Percentiles rank a stretch among this genome's conserved stretches.
These are phyloP conservation scores for Adansonia madagascariensis DNA, from an alignment of 441 rosid genomes.

Conservation along the genomic window DNA sequence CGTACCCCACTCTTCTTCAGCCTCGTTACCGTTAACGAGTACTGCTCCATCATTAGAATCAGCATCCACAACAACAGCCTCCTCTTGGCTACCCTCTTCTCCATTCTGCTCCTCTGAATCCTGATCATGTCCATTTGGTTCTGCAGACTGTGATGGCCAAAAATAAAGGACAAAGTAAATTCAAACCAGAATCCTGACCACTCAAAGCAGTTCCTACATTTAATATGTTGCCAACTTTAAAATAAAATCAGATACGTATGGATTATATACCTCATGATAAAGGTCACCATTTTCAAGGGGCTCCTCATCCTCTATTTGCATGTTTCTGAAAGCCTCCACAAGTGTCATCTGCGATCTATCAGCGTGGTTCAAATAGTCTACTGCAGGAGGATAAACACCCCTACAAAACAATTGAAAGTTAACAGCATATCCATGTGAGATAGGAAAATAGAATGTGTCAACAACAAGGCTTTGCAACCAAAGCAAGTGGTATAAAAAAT, in stretches of 20 bases:
- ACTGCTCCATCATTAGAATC: slow-evolving; percentile 92
- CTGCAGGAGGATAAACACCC: slow-evolving; percentile 68
- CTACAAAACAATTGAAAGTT: slow-evolving; percentile 48
- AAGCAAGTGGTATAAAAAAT: not conserved
- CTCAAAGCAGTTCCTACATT: not conserved
- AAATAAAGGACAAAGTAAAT: slow-evolving; percentile 4
- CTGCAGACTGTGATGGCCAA: slow-evolving; percentile 40
- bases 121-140: slow-evolving; percentile 50
- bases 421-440: slow-evolving; percentile 18
- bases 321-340: slow-evolving; percentile 81
- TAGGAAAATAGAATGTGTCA: not conserved
- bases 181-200: not conserved
- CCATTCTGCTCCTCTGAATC: slow-evolving; percentile 54
- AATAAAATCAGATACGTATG: not conserved
- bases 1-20: slow-evolving; percentile 99
- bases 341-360: slow-evolving; percentile 68
- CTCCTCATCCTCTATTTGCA: slow-evolving; percentile 79
- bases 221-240: not conserved
- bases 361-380: slow-evolving; percentile 59
- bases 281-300: slow-evolving; percentile 73
- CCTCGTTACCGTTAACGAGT: slow-evolving; percentile 92
- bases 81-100: slow-evolving; percentile 88
- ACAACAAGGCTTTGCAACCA: not conserved
- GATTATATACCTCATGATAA: slow-evolving; percentile 60
- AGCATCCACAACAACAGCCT: slow-evolving; percentile 87